Evolutionary conservation across 2,329 filamentous ascomycete genomes (phyloP).

Genomic region (Diaporthe caulivora): DNA sequence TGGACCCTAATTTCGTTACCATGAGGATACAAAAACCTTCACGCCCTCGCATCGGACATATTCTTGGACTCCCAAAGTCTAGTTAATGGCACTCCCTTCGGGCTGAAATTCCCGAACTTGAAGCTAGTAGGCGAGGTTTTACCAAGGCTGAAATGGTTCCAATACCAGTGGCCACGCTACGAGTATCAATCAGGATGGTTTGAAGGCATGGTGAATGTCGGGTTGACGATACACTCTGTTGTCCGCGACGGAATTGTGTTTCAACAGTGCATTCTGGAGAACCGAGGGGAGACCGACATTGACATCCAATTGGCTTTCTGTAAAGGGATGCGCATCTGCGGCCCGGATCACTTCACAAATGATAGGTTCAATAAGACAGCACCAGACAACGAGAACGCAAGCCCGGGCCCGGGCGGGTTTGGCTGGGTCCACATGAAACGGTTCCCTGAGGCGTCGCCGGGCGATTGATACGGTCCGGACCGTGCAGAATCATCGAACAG

Average conservation of each 20-base stretch:
- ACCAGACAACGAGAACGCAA: background rate
- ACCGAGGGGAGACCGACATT: background rate
- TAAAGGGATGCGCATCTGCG: background rate
- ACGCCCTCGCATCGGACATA: background rate
- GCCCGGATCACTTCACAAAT: background rate
- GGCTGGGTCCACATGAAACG: background rate
- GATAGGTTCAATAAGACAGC: background rate
- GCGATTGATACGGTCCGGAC: too few species aligned
- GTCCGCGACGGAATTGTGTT: background rate
- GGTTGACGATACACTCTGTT: conserved; percentile 9
- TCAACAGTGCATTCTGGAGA: conserved; percentile 7
- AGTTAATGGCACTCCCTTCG: accelerated
- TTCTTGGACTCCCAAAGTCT: background rate
- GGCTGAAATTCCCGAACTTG: background rate
- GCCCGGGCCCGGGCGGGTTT: background rate
- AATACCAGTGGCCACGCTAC: conserved; percentile 27
- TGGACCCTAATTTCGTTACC: background rate
- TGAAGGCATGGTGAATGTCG: background rate
- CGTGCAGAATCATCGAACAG: background rate
- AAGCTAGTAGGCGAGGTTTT: too few species aligned
- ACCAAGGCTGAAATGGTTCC: conserved; percentile 1
- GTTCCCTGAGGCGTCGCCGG: background rate
- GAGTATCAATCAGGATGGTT: background rate
- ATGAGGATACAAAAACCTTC: accelerated
- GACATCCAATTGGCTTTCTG: background rate